Conservation (phyloP, 2,329 filamentous ascomycete genomes). For the Epichloe elymi region DNA sequence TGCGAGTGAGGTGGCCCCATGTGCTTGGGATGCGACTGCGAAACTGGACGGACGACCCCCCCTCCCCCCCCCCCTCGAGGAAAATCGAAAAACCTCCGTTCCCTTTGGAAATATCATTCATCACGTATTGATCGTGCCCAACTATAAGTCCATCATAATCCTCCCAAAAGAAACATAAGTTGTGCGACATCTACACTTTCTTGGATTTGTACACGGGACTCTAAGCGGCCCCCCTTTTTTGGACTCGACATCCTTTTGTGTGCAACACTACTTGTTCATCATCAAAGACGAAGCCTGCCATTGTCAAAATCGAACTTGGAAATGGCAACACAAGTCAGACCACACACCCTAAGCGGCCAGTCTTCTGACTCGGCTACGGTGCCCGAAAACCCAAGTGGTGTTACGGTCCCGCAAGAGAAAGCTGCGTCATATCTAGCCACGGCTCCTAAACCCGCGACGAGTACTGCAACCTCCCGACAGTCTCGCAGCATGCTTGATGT, state of each 20-base stretch:
- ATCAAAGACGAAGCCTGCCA: not conserved
- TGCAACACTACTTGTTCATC: constrained; percentile 8
- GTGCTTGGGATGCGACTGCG: constrained; percentile 8
- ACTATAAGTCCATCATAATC: constrained; percentile 6
- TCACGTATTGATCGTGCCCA: constrained; percentile 7
- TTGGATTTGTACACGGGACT: constrained; percentile 20
- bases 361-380: constrained; percentile 1
- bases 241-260: constrained; percentile 15
- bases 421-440: constrained; percentile 1
- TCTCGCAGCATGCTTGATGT: constrained; percentile 43
- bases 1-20: constrained; percentile 12
- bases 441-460: constrained; percentile 4
- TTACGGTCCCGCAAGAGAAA: constrained; percentile 11
- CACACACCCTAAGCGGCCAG: constrained; percentile 36
- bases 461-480: constrained; percentile 14
- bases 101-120: constrained; percentile 1
- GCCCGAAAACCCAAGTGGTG: constrained; percentile 23
- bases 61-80: not conserved
- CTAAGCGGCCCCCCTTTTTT: constrained; percentile 13
- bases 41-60: constrained; percentile 8
- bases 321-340: constrained; percentile 29
- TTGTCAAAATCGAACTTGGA: constrained; percentile 25
- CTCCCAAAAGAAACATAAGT: constrained; percentile 23
- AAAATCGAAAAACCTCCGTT: constrained; percentile 1
- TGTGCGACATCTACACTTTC: constrained; percentile 32